Percentiles rank a stretch among this genome's conserved stretches.
Conservation (phyloP, 768 basidiomycete species). For the Pulveroboletus sp. region DNA sequence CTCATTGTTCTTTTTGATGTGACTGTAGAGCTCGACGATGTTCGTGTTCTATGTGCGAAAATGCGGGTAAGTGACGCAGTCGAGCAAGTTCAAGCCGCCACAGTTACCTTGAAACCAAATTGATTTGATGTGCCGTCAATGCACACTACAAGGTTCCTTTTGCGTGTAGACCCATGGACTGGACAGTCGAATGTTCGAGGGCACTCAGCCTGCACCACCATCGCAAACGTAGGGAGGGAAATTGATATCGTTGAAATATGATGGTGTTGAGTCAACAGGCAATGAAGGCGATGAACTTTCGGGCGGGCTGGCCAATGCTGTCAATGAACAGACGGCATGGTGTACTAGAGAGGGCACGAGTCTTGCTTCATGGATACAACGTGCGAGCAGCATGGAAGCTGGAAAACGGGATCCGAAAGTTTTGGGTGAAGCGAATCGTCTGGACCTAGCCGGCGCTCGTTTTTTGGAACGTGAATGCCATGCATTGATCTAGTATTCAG, state of each 20-base stretch:
- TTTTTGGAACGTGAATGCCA: slow-evolving; percentile 3
- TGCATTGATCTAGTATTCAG: not conserved
- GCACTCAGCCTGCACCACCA: slow-evolving; percentile 1
- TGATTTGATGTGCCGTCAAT: slow-evolving; percentile 42
- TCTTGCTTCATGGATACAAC: slow-evolving; percentile 4
- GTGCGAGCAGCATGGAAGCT: slow-evolving; percentile 4
- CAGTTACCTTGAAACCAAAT: slow-evolving; percentile 32
- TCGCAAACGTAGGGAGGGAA: not conserved
- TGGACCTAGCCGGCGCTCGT: not conserved
- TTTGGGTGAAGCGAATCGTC: no score
- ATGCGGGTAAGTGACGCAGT: not conserved
- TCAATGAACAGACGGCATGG: not conserved
- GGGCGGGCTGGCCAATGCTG: not conserved
- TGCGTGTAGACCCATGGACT: not conserved
- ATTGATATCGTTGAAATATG: no score
- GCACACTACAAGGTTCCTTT: slow-evolving; percentile 29
- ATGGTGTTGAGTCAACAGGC: not conserved
- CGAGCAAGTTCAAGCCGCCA: not conserved
- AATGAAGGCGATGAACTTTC: not conserved
- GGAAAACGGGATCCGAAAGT: no score
- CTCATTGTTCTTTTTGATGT: slow-evolving; percentile 30
- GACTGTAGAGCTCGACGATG: slow-evolving; percentile 38
- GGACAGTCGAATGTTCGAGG: slow-evolving; percentile 6
- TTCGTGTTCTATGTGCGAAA: slow-evolving; percentile 35
- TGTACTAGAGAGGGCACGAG: not conserved